Evolutionary conservation across 345 rosid genomes (phyloP).

Genomic region (Anacardium occidentale): DNA sequence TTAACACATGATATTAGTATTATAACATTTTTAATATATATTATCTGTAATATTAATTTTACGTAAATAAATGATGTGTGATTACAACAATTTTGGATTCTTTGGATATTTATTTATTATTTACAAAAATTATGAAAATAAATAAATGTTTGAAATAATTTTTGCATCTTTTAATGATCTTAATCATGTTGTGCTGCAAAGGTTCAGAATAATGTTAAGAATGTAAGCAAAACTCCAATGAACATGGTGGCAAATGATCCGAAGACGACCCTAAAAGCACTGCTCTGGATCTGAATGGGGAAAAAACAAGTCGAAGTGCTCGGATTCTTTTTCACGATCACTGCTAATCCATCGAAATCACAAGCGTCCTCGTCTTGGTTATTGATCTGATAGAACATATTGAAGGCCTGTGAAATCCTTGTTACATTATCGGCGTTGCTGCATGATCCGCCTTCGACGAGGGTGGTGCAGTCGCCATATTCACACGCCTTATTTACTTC

Average conservation of each 20-base stretch:
- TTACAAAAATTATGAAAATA: no score
- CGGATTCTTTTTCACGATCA: constrained; percentile 41
- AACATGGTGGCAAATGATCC: constrained; percentile 15
- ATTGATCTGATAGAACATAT: constrained; percentile 59
- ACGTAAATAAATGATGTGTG: no score
- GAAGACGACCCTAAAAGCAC: constrained; percentile 27
- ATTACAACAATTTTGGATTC: no score
- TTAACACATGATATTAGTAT: no score
- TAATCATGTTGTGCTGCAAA: no score
- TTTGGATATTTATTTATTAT: no score
- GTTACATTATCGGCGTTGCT: constrained; percentile 22
- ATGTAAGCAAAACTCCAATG: constrained; percentile 22
- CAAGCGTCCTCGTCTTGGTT: constrained; percentile 63
- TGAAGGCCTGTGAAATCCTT: constrained; percentile 69
- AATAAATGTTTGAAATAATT: no score
- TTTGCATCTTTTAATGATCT: no score
- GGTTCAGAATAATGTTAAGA: not conserved
- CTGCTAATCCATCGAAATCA: constrained; percentile 58
- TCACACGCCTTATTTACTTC: constrained; percentile 54
- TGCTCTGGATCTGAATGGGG: constrained; percentile 54
- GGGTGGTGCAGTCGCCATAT: constrained; percentile 53
- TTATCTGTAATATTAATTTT: no score
- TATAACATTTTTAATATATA: no score
- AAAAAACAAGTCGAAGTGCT: constrained; percentile 45
- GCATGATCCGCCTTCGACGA: constrained; percentile 47